Conservation (phyloP, 495 filamentous ascomycete genomes). For the Clavariopsis aquatica region DNA sequence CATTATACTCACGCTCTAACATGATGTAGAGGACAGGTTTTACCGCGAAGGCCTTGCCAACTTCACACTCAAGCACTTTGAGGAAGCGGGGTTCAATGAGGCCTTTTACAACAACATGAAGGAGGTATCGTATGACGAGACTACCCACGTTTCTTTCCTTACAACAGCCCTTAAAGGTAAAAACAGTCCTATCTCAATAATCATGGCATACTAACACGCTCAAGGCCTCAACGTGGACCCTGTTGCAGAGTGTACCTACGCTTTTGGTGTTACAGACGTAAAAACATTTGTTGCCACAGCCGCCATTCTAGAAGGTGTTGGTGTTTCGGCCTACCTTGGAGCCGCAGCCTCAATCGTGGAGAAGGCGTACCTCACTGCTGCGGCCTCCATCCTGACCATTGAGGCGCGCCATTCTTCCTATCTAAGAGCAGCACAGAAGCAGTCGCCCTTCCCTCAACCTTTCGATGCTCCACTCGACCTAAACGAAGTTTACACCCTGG, state of each 20-base stretch:
- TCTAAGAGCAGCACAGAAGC: conserved; percentile 53
- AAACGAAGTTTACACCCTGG: conserved; percentile 63
- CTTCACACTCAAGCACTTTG: conserved; percentile 55
- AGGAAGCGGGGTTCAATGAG: conserved; percentile 52
- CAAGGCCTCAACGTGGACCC: conserved; percentile 51
- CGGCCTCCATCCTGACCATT: conserved; percentile 62
- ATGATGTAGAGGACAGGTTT: conserved; percentile 47
- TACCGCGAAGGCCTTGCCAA: conserved; percentile 61
- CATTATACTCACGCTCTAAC: not conserved
- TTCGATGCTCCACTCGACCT: conserved; percentile 60
- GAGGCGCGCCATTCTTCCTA: conserved; percentile 63
- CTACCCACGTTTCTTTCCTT: conserved; percentile 60
- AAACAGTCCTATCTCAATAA: not conserved
- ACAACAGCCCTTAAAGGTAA: conserved; percentile 52
- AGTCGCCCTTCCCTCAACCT: conserved; percentile 56
- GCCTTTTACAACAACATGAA: conserved; percentile 57
- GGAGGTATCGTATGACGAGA: conserved; percentile 56
- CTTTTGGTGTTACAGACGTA: conserved; percentile 56
- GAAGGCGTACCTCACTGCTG: conserved; percentile 58
- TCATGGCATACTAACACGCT: conserved; percentile 8
- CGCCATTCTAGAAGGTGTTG: conserved; percentile 55
- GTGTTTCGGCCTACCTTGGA: conserved; percentile 55
- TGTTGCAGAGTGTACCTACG: conserved; percentile 58
- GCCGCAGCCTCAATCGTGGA: conserved; percentile 59
- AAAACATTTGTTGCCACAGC: conserved; percentile 54